Percentiles rank a stretch among this genome's conserved stretches.
Evolutionary conservation across 345 rosid genomes (phyloP).

Genomic region (Citrus inodora): DNA sequence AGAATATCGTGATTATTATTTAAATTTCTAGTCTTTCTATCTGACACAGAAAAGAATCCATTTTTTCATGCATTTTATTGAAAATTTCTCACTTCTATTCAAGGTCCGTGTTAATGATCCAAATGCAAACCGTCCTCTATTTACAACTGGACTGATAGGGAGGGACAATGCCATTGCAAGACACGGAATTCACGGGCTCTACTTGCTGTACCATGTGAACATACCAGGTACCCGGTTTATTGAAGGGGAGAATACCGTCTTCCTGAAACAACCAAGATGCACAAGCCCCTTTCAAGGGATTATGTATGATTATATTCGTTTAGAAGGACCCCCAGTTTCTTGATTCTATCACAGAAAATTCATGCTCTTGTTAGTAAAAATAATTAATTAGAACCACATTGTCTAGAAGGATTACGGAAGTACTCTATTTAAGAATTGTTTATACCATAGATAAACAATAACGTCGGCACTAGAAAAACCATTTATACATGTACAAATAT

Average conservation of each 20-base stretch:
- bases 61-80: background rate
- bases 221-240: constrained; percentile 50
- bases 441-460: no score
- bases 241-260: constrained; percentile 71
- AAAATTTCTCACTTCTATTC: background rate
- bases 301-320: constrained; percentile 86
- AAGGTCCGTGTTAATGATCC: constrained; percentile 77
- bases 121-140: constrained; percentile 50
- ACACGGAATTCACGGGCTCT: constrained; percentile 83
- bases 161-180: constrained; percentile 93
- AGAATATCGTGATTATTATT: background rate
- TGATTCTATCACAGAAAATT: background rate
- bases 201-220: constrained; percentile 56
- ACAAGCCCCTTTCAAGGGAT: constrained; percentile 66
- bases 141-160: constrained; percentile 79
- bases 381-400: background rate
- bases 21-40: background rate
- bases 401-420: background rate
- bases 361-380: background rate
- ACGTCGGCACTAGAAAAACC: no score
- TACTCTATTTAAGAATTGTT: background rate
- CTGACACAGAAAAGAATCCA: background rate
- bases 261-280: constrained; percentile 68
- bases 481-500: no score
- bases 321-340: constrained; percentile 59